These are phyloP conservation scores for Chlorella sp. DNA, from an alignment of 139 green algal species.

Conservation along the genomic window DNA sequence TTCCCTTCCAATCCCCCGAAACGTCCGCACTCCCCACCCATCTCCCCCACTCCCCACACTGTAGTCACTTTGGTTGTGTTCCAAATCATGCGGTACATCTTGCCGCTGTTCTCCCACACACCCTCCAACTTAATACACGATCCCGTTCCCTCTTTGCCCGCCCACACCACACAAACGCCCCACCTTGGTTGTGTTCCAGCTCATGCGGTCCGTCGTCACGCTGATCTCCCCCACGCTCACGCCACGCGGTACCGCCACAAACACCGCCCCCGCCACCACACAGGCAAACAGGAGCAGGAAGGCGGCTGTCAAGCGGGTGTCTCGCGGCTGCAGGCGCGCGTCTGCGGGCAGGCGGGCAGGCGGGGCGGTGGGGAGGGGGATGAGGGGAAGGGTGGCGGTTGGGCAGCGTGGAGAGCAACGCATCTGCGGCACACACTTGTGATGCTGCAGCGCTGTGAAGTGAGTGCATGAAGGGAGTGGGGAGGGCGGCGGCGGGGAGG, in stretches of 20 bases:
- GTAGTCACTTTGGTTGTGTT: too few species aligned
- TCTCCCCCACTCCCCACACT: too few species aligned
- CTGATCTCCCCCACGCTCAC: slow-evolving; percentile 73
- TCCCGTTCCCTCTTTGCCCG: too few species aligned
- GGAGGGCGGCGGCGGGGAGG: background rate
- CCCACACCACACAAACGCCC: background rate
- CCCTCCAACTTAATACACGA: slow-evolving; percentile 39
- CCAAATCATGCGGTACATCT: too few species aligned
- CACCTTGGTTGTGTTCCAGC: slow-evolving; percentile 70
- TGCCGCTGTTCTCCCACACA: slow-evolving; percentile 65
- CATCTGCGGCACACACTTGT: background rate
- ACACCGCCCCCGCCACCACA: slow-evolving; percentile 56
- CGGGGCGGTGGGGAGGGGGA: background rate
- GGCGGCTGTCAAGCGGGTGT: slow-evolving; percentile 43
- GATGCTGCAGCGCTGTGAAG: too few species aligned
- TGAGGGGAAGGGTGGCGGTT: background rate
- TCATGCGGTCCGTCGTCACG: slow-evolving; percentile 70
- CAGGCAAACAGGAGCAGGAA: slow-evolving; percentile 65
- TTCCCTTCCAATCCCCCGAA: too few species aligned
- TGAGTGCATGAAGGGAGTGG: too few species aligned
- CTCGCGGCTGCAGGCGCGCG: slow-evolving; percentile 46
- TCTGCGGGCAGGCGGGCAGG: background rate
- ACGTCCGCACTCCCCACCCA: slow-evolving; percentile 49
- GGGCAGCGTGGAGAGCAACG: background rate
- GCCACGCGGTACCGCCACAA: slow-evolving; percentile 71